Evolutionary conservation across 768 basidiomycete genomes (phyloP).

Genomic region (Albatrellus ellisii): DNA sequence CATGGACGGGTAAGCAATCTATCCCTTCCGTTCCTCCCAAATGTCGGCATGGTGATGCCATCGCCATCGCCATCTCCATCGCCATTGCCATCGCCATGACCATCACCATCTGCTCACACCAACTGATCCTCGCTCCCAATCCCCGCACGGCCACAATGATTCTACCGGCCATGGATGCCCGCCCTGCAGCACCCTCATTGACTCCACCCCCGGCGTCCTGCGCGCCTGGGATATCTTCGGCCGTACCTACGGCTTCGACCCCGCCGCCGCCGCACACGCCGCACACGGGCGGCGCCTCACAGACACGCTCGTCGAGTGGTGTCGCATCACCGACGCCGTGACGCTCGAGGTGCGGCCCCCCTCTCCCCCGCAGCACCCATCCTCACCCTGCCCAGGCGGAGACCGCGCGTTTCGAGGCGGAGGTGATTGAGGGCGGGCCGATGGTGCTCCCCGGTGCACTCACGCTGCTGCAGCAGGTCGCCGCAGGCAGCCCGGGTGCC

Average conservation of each 20-base stretch:
- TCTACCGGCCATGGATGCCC: slow-evolving; percentile 1
- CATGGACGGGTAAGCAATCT: slow-evolving; percentile 44
- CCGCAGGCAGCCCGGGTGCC: slow-evolving; percentile 11
- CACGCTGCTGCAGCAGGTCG: slow-evolving; percentile 33
- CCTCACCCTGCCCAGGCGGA: slow-evolving; percentile 32
- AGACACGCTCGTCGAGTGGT: slow-evolving; percentile 64
- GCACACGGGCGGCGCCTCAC: slow-evolving; percentile 68
- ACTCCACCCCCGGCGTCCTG: slow-evolving; percentile 76
- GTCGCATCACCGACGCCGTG: slow-evolving; percentile 42
- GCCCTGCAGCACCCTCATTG: slow-evolving; percentile 48
- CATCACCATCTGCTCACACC: background rate
- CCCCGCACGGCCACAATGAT: background rate
- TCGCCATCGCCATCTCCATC: too few relatives aligned
- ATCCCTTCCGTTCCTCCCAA: background rate
- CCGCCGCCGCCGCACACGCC: slow-evolving; percentile 33
- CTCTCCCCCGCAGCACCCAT: background rate
- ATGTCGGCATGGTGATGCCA: background rate
- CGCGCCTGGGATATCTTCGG: slow-evolving; percentile 66
- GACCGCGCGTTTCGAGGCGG: slow-evolving; percentile 65
- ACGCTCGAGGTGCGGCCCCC: slow-evolving; percentile 37
- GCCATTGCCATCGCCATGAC: too few relatives aligned
- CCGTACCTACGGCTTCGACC: slow-evolving; percentile 41
- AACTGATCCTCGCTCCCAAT: background rate
- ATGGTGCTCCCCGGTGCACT: slow-evolving; percentile 54
- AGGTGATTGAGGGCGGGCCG: slow-evolving; percentile 54